Base-by-base conservation (phyloP, 2,329 filamentous ascomycete genomes). In the Arthrobotrys sphaeroides region DNA sequence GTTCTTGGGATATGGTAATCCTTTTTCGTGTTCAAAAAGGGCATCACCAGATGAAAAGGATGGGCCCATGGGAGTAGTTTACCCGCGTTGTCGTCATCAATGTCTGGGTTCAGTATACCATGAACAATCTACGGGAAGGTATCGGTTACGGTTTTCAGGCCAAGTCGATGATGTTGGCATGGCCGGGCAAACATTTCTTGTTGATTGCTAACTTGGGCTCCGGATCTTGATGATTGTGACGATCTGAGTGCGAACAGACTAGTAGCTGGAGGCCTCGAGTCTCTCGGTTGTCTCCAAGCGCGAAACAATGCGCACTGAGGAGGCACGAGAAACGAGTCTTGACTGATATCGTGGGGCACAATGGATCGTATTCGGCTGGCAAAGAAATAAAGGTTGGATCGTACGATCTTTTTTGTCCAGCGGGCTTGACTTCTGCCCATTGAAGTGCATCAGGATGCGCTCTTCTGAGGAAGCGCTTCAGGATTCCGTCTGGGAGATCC, bases 51-150 rank as follows among this genome's bases (percentile, higher is more conserved):
- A 13, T 31, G 22, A 65, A 65, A 31, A 45, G 33, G n/a, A n/a
- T n/a, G n/a, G n/a, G n/a, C n/a, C n/a, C n/a, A 42, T 65, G 26
- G 18, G 13, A 28, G 45, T 26, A 40, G n/a, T 65, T 55, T 65
- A 65, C 61, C 61, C 61, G 61, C 55, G 45, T 43, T 49, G 16
- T 65, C 49, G 61, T 65, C 61, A 49, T 65, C 43, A 65, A 20
- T 42, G 3, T 24, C 57, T 62, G 40, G 57, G 40, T 62, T 62
- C 26, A 28, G 61, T 13, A n/a, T 36, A 18, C 28, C 33, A 36
- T 40, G 20, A n/a, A 22, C 12, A 26, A 12, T 20, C 40, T 43
- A 43, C 40, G 47, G 51, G 31, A 38, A 55, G 31, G 51, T 36
- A 36, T 55, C 51, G 31, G 6, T 55, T 22, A n/a, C 38, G 18